Base-by-base conservation (phyloP, 148 eudicot genomes). In the Heliosperma pusillum region DNA sequence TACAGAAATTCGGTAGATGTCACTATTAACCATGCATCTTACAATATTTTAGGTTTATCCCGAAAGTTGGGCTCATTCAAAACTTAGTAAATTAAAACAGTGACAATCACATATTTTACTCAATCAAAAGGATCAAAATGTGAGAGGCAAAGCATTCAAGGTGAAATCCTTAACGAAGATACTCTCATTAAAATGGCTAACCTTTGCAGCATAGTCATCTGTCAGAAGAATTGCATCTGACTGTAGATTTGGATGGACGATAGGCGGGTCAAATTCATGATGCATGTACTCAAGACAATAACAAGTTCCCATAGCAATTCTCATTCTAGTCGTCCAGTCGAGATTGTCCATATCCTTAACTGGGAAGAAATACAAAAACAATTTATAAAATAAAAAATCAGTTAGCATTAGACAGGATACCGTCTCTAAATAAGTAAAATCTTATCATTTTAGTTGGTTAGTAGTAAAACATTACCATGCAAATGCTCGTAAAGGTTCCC, bases 211-310 rank as follows among this genome's bases (percentile, higher is more conserved):
- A 77, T 87, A 85, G 76, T 89, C 90, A 69, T 87, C 93, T 0
- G 87, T 86, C 61, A 89, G 66, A 70, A 76, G 71, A 21, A 89
- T 78, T 5, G 78, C 25, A 74, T 85, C 88, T 36, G 93, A 81
- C 63, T 82, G 82, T 25, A 89, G 62, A 76, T 82, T 79, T 69
- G 77, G 82, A 59, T 82, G 87, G 13, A 82, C 24, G 42, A 83
- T 55, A 2, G 93, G 86, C 29, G 91, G 93, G 64, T 74, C 77
- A 21, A 86, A 74, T 20, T 89, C 91, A 9, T 85, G 83, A 75
- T 89, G 93, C 89, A 89, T 85, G 77, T 86, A 64, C 53, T 87
- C 87, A 50, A 89, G 91, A 78, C 91, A 89, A 69, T 89, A 89
- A 16, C 85, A 84, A 52, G 81, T 79, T 55, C 93, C 91, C 93